Evolutionary conservation across 2,329 filamentous ascomycete genomes (phyloP).

Genomic region (Whalleya microplaca): DNA sequence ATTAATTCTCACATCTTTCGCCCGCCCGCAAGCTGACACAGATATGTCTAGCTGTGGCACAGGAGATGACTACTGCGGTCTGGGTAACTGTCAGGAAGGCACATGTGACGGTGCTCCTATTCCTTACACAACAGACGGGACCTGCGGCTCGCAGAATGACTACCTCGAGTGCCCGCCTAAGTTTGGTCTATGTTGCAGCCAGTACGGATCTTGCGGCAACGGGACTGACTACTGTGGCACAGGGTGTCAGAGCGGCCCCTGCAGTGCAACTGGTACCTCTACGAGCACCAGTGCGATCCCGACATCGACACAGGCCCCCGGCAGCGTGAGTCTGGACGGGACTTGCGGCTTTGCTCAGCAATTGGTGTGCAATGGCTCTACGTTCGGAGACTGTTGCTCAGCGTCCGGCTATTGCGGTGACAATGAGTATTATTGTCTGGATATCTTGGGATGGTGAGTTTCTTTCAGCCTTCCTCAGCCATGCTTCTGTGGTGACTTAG

Average conservation of each 20-base stretch:
- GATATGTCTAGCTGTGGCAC: slow-evolving; percentile 7
- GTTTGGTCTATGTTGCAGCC: slow-evolving; percentile 4
- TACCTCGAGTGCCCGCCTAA: slow-evolving; percentile 3
- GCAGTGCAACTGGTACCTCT: background rate
- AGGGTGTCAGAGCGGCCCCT: slow-evolving; percentile 2
- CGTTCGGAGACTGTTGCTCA: slow-evolving; percentile 2
- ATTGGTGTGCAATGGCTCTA: background rate
- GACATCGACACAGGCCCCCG: slow-evolving; percentile 1
- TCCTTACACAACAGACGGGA: slow-evolving; percentile 1
- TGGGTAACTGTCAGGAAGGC: slow-evolving; percentile 5
- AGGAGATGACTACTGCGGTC: slow-evolving; percentile 4
- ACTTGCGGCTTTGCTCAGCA: background rate
- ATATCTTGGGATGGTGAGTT: slow-evolving; percentile 6
- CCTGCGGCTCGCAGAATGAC: slow-evolving; percentile 2
- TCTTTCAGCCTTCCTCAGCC: no score
- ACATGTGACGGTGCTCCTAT: background rate
- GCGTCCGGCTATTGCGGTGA: slow-evolving; percentile 3
- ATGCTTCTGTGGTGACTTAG: no score
- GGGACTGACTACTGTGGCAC: background rate
- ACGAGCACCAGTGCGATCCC: background rate
- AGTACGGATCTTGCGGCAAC: slow-evolving; percentile 2
- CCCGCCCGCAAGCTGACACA: no score
- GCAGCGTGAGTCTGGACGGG: background rate
- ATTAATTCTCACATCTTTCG: background rate
- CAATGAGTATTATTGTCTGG: background rate